Percentiles rank a stretch among this genome's conserved stretches.
Conservation (phyloP, 2,329 filamentous ascomycete species). For the Diplodia mutila region DNA sequence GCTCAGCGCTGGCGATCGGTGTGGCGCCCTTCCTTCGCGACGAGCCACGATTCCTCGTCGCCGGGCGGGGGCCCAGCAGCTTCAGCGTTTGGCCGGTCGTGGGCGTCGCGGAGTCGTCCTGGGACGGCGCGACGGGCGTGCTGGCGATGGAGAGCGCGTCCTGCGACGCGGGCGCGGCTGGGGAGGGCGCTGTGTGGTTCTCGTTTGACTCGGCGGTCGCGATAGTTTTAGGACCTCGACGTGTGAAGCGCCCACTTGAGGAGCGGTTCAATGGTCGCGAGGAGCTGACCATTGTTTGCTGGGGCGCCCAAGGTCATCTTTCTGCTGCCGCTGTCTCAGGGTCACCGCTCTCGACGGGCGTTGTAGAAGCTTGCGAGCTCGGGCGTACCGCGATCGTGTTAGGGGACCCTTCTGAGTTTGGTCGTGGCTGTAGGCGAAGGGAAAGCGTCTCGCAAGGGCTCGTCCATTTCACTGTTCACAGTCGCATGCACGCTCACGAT, state of each 20-base stretch:
- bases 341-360: constrained; percentile 25
- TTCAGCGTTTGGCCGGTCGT: constrained; percentile 22
- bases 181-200: constrained; percentile 31
- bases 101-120: constrained; percentile 16
- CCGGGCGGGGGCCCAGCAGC: constrained; percentile 22
- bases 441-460: constrained; percentile 26
- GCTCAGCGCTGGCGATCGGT: constrained; percentile 25
- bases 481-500: constrained; percentile 25
- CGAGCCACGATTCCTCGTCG: constrained; percentile 25
- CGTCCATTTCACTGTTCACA: constrained; percentile 20
- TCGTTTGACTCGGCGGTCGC: constrained; percentile 34
- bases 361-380: constrained; percentile 27
- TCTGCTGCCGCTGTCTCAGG: constrained; percentile 25
- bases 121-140: constrained; percentile 20
- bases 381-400: constrained; percentile 27
- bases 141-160: constrained; percentile 23
- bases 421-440: constrained; percentile 27
- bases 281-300: constrained; percentile 35
- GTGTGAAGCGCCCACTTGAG: constrained; percentile 38
- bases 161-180: constrained; percentile 34
- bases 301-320: constrained; percentile 27
- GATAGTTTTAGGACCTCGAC: constrained; percentile 31
- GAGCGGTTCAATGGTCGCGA: constrained; percentile 37
- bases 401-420: constrained; percentile 28
- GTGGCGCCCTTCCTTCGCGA: constrained; percentile 25